These are phyloP conservation scores for Metschnikowia santaceciliae DNA, from an alignment of 805 yeast genomes.

Conservation along the genomic window DNA sequence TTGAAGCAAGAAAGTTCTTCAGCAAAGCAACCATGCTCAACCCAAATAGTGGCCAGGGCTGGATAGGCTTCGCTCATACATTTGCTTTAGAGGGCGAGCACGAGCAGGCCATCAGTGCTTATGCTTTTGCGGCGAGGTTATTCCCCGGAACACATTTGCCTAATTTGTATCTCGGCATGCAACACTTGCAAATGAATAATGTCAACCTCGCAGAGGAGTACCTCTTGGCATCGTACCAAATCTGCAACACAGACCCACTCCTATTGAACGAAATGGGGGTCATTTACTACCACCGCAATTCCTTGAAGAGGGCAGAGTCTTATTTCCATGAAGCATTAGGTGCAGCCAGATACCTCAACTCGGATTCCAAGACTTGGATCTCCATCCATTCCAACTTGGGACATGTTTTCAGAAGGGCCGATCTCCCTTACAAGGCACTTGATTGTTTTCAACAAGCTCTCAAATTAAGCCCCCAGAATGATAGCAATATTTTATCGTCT, in stretches of 20 bases:
- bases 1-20: constrained; percentile 84
- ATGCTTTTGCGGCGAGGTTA: constrained; percentile 88
- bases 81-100: constrained; percentile 98
- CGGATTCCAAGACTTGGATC: constrained; percentile 79
- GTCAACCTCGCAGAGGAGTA: constrained; percentile 83
- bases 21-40: constrained; percentile 84
- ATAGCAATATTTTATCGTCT: constrained; percentile 70
- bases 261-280: constrained; percentile 92
- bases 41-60: constrained; percentile 90
- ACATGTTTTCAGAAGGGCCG: constrained; percentile 74
- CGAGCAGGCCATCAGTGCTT: constrained; percentile 96
- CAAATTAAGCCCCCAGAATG: constrained; percentile 63
- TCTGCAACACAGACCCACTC: constrained; percentile 84
- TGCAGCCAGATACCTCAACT: constrained; percentile 63
- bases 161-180: constrained; percentile 90
- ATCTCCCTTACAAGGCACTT: constrained; percentile 61
- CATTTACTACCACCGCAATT: constrained; percentile 72
- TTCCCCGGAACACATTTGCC: constrained; percentile 93
- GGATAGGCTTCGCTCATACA: constrained; percentile 98
- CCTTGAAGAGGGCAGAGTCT: constrained; percentile 63
- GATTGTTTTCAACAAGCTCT: constrained; percentile 74
- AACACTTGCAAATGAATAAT: constrained; percentile 84
- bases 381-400: constrained; percentile 86
- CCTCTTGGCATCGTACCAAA: constrained; percentile 63
- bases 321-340: constrained; percentile 67